Base-by-base conservation (phyloP, 2,329 filamentous ascomycete genomes). In the Helotiales sp. region DNA sequence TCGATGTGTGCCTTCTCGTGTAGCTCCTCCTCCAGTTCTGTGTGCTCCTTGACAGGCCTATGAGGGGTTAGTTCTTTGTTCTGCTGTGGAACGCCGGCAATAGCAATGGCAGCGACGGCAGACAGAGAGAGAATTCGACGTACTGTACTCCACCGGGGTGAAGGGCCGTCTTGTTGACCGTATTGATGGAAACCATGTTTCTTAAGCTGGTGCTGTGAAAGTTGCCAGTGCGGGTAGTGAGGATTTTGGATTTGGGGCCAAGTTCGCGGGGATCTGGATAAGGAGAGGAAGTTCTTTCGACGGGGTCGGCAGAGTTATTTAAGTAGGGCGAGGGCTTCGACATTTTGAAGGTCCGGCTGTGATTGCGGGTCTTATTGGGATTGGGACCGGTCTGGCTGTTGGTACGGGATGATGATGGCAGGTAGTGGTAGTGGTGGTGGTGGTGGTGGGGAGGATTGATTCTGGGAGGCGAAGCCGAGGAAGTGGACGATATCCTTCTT, bases 1-100 rank as follows among this genome's bases (percentile, higher is more conserved):
- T 99, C 96, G 79, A 99, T 99, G 87, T 99, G 95, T 74, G 96
- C 96, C 79, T 91, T 93, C 82, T 97, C 93, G 82, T 98, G 94
- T 70, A 99, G 91, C 81, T 97, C 93, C 84, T 98, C 93, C 84
- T 99, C 93, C 72, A 99, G 89, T 81, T 98, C 96, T 54, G 96
- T 98, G 88, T 97, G 95, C 80, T 96, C 91, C 77, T 86, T 86
- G 78, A 89, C 85, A 72, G 94, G 93, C 82, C 93, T 96, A 77
- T 7, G 22, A 37, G 7, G 34, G 22, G 65, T 72, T 64, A 72
- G 70, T 65, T 32, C 34, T 45, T 30, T 32, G n/a, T 57, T 11
- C 54, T 64, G 66, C 17, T 34, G 34, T 24, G 17, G 37, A 11
- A 17, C 6, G 13, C 34, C 26, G 15, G n/a, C 34, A 28, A 13